phyloP scores from a whole-genome alignment of 768 basidiomycete species.

The Krasilnikovozyma curviuscula region DNA sequence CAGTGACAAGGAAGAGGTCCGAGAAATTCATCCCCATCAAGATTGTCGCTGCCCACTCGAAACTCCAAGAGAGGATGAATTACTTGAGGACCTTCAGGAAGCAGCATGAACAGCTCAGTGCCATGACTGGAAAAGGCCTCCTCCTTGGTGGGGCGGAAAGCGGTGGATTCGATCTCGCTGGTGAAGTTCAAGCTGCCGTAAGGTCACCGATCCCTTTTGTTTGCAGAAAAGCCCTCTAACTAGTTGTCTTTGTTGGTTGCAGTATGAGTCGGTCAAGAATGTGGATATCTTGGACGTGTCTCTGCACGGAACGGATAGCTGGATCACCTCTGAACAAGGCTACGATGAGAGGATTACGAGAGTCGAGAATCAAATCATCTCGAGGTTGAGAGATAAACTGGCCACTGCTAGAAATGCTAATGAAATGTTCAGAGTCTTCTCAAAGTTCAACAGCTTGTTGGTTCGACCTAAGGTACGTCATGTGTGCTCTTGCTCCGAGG shows the following conservation, averaged over 20 bases:
- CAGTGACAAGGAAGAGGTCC: slow-evolving; percentile 60
- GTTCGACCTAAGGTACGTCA: slow-evolving; percentile 70
- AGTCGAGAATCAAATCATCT: slow-evolving; percentile 97
- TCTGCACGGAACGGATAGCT: slow-evolving; percentile 86
- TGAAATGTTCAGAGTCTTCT: slow-evolving; percentile 99
- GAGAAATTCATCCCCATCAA: slow-evolving; percentile 97
- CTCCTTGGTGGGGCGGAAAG: background rate
- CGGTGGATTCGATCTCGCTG: slow-evolving; percentile 66
- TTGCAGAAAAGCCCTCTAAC: background rate
- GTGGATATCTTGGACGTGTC: slow-evolving; percentile 93
- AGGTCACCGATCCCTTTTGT: background rate
- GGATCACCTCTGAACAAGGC: slow-evolving; percentile 90
- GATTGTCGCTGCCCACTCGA: slow-evolving; percentile 71
- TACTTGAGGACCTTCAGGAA: slow-evolving; percentile 86
- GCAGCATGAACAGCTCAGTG: slow-evolving; percentile 89
- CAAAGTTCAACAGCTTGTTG: slow-evolving; percentile 92
- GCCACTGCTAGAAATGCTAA: slow-evolving; percentile 93
- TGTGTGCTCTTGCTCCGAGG: background rate
- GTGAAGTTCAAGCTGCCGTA: slow-evolving; percentile 71
- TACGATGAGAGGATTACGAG: slow-evolving; percentile 94
- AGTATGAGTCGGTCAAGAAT: slow-evolving; percentile 85
- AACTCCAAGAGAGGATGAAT: slow-evolving; percentile 65
- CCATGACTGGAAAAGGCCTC: slow-evolving; percentile 86
- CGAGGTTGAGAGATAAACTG: slow-evolving; percentile 68
- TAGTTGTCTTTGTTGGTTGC: background rate